A percentile compares a stretch with the other conserved stretches of the same genome.
Evolutionary conservation across 2,329 filamentous ascomycete genomes (phyloP).

Genomic region (Penicillium psychrosexuale): DNA sequence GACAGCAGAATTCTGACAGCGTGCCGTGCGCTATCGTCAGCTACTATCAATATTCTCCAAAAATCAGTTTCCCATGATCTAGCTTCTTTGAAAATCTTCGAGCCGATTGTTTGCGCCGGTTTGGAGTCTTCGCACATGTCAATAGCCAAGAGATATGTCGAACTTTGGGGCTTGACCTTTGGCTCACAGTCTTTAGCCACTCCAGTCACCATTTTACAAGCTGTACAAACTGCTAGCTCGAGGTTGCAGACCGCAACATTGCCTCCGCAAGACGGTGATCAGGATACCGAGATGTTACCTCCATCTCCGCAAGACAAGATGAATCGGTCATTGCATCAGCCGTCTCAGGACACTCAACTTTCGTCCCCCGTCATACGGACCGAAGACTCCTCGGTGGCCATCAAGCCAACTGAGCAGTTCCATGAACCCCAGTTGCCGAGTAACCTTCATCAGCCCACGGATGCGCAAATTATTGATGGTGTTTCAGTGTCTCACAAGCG

Average conservation of each 20-base stretch:
- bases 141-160: constrained; percentile 52
- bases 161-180: constrained; percentile 70
- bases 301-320: constrained; percentile 11
- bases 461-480: constrained; percentile 66
- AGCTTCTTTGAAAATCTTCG: constrained; percentile 50
- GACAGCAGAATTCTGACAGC: constrained; percentile 34
- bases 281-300: not conserved
- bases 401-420: constrained; percentile 25
- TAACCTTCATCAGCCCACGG: constrained; percentile 46
- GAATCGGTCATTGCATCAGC: constrained; percentile 5
- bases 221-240: constrained; percentile 60
- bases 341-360: constrained; percentile 12
- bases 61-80: constrained; percentile 27
- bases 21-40: constrained; percentile 34
- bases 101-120: constrained; percentile 51
- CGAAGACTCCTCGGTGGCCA: constrained; percentile 13
- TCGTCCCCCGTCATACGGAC: constrained; percentile 30
- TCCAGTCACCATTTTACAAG: constrained; percentile 60
- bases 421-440: constrained; percentile 27
- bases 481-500: constrained; percentile 66
- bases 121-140: constrained; percentile 52
- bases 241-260: constrained; percentile 37
- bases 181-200: constrained; percentile 61
- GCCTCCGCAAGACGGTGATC: not conserved
- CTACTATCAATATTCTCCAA: constrained; percentile 33